phyloP scores from a whole-genome alignment of 805 yeast genomes.

The Ogataea saltuana region DNA sequence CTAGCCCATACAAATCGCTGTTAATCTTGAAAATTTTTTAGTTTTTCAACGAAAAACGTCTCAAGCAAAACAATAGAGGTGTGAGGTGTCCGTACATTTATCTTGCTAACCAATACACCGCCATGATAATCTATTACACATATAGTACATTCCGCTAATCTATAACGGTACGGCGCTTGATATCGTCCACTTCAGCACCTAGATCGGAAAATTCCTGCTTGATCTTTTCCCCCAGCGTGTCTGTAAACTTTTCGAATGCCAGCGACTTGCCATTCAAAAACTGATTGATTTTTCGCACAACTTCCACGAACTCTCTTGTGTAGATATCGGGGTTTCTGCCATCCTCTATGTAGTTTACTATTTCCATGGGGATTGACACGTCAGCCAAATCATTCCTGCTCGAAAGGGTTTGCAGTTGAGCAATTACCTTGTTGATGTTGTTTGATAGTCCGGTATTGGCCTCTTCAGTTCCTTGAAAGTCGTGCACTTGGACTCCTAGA shows the following conservation, averaged over 20 bases:
- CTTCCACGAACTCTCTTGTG: slow-evolving; percentile 94
- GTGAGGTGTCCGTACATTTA: slow-evolving; percentile 10
- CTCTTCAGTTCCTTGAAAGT: slow-evolving; percentile 85
- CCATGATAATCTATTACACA: no score
- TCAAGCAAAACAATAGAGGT: not conserved
- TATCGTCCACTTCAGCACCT: slow-evolving; percentile 54
- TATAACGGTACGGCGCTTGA: slow-evolving; percentile 34
- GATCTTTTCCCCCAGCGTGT: slow-evolving; percentile 67
- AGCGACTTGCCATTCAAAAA: slow-evolving; percentile 79
- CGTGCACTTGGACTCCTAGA: slow-evolving; percentile 89
- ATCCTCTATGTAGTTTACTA: slow-evolving; percentile 88
- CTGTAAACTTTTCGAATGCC: slow-evolving; percentile 57
- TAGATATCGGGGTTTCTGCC: slow-evolving; percentile 97
- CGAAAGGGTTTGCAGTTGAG: slow-evolving; percentile 39
- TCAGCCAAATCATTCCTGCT: slow-evolving; percentile 37
- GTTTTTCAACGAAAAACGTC: not conserved
- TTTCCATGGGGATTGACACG: slow-evolving; percentile 72
- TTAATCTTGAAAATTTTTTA: not conserved
- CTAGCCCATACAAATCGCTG: not conserved
- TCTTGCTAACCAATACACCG: no score
- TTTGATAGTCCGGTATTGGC: slow-evolving; percentile 60
- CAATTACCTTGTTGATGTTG: slow-evolving; percentile 43
- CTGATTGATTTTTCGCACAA: slow-evolving; percentile 87
- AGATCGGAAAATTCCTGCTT: slow-evolving; percentile 79
- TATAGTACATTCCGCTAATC: not conserved